phyloP scores from a whole-genome alignment of 2,329 filamentous ascomycete species.

The Bipolaris victoriae region DNA sequence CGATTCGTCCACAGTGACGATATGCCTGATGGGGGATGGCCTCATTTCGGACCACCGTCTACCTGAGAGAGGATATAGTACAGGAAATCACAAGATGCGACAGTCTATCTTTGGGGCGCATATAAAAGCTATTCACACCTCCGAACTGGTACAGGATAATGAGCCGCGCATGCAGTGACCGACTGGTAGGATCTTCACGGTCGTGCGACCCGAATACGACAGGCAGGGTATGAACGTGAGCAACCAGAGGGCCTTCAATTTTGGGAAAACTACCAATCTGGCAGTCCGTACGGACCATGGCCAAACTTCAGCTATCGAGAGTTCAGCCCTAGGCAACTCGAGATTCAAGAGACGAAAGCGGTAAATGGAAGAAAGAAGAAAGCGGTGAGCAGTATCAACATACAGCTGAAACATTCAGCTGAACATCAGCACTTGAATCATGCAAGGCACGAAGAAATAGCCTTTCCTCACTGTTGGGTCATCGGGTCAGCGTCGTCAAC shows the following conservation, averaged over 20 bases:
- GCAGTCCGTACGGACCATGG: background rate
- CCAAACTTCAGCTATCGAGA: background rate
- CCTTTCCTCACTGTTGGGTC: background rate
- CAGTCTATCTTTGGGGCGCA: background rate
- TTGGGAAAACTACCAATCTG: background rate
- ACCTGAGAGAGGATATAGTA: background rate
- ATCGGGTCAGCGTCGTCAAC: background rate
- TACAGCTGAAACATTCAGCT: background rate
- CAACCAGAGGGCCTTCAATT: background rate
- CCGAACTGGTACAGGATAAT: background rate
- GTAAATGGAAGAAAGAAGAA: background rate
- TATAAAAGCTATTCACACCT: no score
- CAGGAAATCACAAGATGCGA: background rate
- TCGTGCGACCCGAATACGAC: background rate
- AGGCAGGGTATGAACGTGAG: background rate
- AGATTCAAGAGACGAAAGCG: background rate
- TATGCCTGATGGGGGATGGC: conserved; percentile 17
- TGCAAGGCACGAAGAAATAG: background rate
- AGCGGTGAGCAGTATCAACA: background rate
- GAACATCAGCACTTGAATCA: background rate
- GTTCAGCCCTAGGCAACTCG: background rate
- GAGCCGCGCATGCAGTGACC: background rate
- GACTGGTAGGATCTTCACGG: background rate
- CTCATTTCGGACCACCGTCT: conserved; percentile 2
- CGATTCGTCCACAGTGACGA: conserved; percentile 29